Conservation (phyloP, 129 eudicot genomes). For the sunflower (Helianthus annuus) region HanXRQr2.0-SUNRISE NC_035442.2:144669573-144670072, state of each 20-base stretch:
- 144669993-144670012: conserved; percentile 37
- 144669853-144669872: conserved; percentile 11
- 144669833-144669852: conserved; percentile 56
- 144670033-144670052: conserved; percentile 45
- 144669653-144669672: conserved; percentile 6
- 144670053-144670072: neutral
- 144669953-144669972: conserved; percentile 42
- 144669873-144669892: neutral
- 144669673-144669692: conserved; percentile 2
- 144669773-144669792: conserved; percentile 35
- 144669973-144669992: conserved; percentile 54
- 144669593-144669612: neutral
- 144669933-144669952: neutral
- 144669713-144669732: conserved; percentile 41
- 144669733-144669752: conserved; percentile 44
- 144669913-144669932: conserved; percentile 16
- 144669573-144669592: no score
- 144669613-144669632: conserved; percentile 16
- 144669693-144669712: neutral
- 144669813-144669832: conserved; percentile 52
- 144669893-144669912: conserved; percentile 11
- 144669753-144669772: conserved; percentile 37
- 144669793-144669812: conserved; percentile 49
- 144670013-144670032: conserved; percentile 48
- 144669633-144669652: neutral